Percentiles rank a stretch among this genome's conserved stretches.
Evolutionary conservation across 345 rosid genomes (phyloP).

Genomic region (Murraya koenigii): DNA sequence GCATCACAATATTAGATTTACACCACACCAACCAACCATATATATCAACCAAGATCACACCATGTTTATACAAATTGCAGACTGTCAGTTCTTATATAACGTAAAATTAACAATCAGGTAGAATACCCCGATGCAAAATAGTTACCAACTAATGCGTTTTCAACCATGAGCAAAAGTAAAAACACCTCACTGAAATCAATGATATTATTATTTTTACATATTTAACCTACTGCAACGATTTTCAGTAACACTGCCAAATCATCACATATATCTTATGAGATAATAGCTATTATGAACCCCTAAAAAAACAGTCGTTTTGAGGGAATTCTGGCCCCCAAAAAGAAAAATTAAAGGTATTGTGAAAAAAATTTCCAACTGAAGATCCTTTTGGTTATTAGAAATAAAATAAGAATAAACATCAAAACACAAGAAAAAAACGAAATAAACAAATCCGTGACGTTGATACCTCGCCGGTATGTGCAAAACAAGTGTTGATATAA

Average conservation of each 20-base stretch:
- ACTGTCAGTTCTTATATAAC: no score
- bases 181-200: not conserved
- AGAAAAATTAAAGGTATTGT: not conserved
- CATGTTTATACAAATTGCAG: not conserved
- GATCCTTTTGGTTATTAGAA: not conserved
- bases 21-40: not conserved
- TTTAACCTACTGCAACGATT: not conserved
- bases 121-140: not conserved
- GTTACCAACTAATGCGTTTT: not conserved
- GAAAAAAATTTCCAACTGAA: not conserved
- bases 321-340: not conserved
- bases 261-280: not conserved
- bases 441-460: not conserved
- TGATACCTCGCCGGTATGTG: slow-evolving; percentile 64
- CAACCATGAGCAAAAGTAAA: not conserved
- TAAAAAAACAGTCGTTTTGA: not conserved
- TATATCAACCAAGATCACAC: not conserved
- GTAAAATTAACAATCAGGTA: no score
- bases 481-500: slow-evolving; percentile 54
- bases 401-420: not conserved
- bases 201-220: not conserved
- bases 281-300: not conserved
- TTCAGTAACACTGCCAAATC: not conserved
- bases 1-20: not conserved
- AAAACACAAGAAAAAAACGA: not conserved